These are phyloP conservation scores for Iris pallida DNA, from an alignment of 116 monocot genomes.

Conservation along the genomic window DNA sequence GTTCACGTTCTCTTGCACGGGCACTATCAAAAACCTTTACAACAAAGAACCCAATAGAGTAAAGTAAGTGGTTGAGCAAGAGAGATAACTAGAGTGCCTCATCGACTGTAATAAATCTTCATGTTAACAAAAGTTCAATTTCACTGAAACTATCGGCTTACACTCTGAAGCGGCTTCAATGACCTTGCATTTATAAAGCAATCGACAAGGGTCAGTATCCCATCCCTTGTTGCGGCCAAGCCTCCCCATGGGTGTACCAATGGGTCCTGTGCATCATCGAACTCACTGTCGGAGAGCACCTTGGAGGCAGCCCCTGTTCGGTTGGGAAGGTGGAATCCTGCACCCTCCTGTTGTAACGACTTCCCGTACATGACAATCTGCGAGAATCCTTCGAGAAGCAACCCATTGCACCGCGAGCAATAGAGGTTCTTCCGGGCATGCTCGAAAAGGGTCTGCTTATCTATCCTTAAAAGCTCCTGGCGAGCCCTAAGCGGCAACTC, in stretches of 20 bases:
- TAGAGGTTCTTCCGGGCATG: conserved; percentile 79
- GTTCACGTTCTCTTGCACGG: conserved; percentile 67
- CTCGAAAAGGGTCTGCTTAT: conserved; percentile 84
- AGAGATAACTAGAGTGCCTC: too few species aligned
- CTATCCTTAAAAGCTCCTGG: conserved; percentile 55
- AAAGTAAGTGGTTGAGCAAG: neutral
- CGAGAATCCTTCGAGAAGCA: conserved; percentile 73
- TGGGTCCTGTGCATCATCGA: conserved; percentile 52
- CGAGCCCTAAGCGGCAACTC: conserved; percentile 53
- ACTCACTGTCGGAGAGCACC: conserved; percentile 20
- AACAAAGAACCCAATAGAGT: neutral
- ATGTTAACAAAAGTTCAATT: neutral
- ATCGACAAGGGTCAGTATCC: conserved; percentile 65
- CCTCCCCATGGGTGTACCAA: conserved; percentile 89
- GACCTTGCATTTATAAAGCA: conserved; percentile 63
- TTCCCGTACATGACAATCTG: conserved; percentile 76
- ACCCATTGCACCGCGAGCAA: conserved; percentile 84
- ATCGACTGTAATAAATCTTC: too few species aligned
- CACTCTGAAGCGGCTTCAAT: conserved; percentile 55
- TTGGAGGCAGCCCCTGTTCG: conserved; percentile 14
- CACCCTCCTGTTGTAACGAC: conserved; percentile 56
- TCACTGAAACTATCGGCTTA: conserved; percentile 20
- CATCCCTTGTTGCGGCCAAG: conserved; percentile 66
- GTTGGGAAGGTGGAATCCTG: conserved; percentile 8
- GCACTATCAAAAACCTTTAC: conserved; percentile 80